phyloP scores from a whole-genome alignment of 2,329 filamentous ascomycete genomes.

The Pleoardoris graminearum region DNA sequence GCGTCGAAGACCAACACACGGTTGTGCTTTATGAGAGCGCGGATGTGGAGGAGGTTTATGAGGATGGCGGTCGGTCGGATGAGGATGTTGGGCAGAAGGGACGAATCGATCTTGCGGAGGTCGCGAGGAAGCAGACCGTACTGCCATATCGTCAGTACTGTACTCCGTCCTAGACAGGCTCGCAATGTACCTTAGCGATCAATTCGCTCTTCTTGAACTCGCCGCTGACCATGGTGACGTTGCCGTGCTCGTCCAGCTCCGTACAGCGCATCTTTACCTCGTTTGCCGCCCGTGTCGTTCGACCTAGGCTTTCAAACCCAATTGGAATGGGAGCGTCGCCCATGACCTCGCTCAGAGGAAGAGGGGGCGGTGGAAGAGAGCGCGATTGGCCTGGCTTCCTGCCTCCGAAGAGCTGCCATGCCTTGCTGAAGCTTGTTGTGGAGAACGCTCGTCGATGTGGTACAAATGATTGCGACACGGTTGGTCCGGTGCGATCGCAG shows the following conservation, averaged over 20 bases:
- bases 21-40: conserved; percentile 93
- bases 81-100: conserved; percentile 90
- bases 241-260: conserved; percentile 89
- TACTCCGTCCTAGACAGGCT: neutral
- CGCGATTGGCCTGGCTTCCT: conserved; percentile 44
- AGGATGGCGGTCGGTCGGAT: conserved; percentile 91
- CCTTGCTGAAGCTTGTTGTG: conserved; percentile 15
- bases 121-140: conserved; percentile 93
- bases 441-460: conserved; percentile 5
- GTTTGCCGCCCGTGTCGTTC: conserved; percentile 77
- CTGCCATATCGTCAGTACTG: conserved; percentile 49
- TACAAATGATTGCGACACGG: neutral
- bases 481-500: neutral
- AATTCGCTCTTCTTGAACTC: conserved; percentile 98
- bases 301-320: conserved; percentile 59
- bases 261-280: conserved; percentile 89
- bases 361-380: conserved; percentile 60
- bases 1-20: conserved; percentile 94
- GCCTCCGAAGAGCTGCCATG: conserved; percentile 31
- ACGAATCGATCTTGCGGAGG: conserved; percentile 96
- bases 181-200: conserved; percentile 75
- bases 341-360: conserved; percentile 53
- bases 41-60: conserved; percentile 93
- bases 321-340: conserved; percentile 53
- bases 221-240: conserved; percentile 88